Evolutionary conservation across 2,329 filamentous ascomycete genomes (phyloP).

Genomic region (Ascochyta fabae): DNA sequence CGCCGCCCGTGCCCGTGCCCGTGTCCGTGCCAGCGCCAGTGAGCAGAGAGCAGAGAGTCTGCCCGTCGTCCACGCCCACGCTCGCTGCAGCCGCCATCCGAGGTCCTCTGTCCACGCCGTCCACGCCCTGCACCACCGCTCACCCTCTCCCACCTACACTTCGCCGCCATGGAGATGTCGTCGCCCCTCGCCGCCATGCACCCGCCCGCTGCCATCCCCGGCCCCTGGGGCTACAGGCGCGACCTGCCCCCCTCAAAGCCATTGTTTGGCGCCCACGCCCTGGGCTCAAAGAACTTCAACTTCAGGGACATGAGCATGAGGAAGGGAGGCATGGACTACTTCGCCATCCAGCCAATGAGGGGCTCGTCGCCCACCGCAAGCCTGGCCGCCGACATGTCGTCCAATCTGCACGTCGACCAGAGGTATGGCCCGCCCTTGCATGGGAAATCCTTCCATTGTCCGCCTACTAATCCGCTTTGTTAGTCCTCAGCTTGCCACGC

Average conservation of each 20-base stretch:
- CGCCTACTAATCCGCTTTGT: conserved; percentile 50
- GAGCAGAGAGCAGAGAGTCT: conserved; percentile 23
- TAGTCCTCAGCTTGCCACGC: conserved; percentile 83
- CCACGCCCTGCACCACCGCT: conserved; percentile 54
- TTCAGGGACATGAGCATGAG: conserved; percentile 78
- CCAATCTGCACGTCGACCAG: conserved; percentile 95
- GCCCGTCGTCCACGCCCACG: conserved; percentile 27
- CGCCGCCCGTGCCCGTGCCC: conserved; percentile 8
- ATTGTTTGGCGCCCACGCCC: conserved; percentile 61
- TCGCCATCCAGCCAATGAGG: conserved; percentile 76
- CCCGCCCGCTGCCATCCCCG: conserved; percentile 66
- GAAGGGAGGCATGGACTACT: conserved; percentile 76
- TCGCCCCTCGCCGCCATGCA: conserved; percentile 95
- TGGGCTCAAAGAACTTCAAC: conserved; percentile 72
- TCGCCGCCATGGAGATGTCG: conserved; percentile 88
- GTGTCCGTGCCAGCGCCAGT: too few relatives aligned
- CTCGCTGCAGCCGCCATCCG: conserved; percentile 25
- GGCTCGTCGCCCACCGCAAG: conserved; percentile 91
- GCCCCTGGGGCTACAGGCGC: conserved; percentile 67
- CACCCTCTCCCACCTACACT: conserved; percentile 66
- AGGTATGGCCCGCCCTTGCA: conserved; percentile 66
- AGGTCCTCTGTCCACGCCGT: conserved; percentile 11
- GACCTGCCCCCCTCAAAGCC: conserved; percentile 62
- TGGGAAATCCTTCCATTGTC: conserved; percentile 19
- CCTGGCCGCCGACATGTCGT: conserved; percentile 90